Percentiles rank a stretch among this genome's conserved stretches.
phyloP scores from a whole-genome alignment of 2,329 filamentous ascomycete genomes.

The Aspergillus thermomutatus region DNA sequence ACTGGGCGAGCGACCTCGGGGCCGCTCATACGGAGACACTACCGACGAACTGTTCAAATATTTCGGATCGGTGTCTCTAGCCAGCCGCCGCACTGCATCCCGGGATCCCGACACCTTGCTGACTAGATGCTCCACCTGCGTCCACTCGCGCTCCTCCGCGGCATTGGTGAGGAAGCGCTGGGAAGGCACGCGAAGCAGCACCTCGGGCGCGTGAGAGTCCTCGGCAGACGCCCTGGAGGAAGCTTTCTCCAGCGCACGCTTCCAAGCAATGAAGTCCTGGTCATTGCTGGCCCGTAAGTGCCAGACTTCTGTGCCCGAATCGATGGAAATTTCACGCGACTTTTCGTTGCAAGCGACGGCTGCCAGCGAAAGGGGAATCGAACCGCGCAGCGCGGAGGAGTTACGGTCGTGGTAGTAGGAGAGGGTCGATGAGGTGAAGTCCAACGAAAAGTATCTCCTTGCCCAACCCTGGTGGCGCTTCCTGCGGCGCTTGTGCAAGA shows the following conservation, averaged over 20 bases:
- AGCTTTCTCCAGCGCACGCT: constrained; percentile 76
- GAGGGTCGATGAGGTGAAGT: constrained; percentile 88
- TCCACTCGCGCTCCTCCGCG: constrained; percentile 79
- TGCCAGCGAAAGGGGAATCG: constrained; percentile 86
- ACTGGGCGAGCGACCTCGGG: constrained; percentile 33
- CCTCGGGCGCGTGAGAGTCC: constrained; percentile 28
- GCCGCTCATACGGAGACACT: constrained; percentile 15
- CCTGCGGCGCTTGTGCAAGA: constrained; percentile 81
- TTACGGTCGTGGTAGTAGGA: constrained; percentile 96
- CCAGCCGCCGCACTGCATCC: constrained; percentile 81
- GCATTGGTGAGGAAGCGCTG: constrained; percentile 28
- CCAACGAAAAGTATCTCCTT: constrained; percentile 89
- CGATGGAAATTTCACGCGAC: constrained; percentile 87
- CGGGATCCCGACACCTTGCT: constrained; percentile 82
- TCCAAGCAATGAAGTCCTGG: constrained; percentile 87
- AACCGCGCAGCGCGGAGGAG: constrained; percentile 85
- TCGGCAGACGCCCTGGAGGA: constrained; percentile 57
- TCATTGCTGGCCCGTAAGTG: constrained; percentile 79
- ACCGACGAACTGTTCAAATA: constrained; percentile 35
- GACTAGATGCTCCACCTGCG: constrained; percentile 77
- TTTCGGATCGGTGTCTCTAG: constrained; percentile 75
- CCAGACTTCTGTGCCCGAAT: constrained; percentile 96
- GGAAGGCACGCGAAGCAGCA: constrained; percentile 31
- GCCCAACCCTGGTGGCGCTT: constrained; percentile 95
- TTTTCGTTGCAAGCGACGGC: constrained; percentile 87